phyloP scores from a whole-genome alignment of 2,329 filamentous ascomycete species.

The Microdochium bolleyi region DNA sequence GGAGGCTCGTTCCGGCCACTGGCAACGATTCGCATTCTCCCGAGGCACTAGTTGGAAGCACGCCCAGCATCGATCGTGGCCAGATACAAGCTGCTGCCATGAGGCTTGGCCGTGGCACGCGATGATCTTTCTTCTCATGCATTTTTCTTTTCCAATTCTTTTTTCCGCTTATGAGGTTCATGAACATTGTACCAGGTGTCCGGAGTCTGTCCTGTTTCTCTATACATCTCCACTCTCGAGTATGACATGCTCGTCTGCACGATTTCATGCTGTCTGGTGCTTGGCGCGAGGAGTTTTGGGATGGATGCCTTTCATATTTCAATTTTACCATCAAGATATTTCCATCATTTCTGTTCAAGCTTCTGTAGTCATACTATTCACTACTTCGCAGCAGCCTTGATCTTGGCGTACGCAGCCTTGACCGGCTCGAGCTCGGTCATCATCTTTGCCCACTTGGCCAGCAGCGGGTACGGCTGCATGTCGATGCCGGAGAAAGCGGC shows the following conservation, averaged over 20 bases:
- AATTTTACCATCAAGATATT: neutral
- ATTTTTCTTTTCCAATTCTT: neutral
- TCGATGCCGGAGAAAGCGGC: slow-evolving; percentile 26
- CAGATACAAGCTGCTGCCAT: slow-evolving; percentile 18
- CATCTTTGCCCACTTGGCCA: slow-evolving; percentile 27
- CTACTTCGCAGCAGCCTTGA: slow-evolving; percentile 7
- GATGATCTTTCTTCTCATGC: neutral
- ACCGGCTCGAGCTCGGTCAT: slow-evolving; percentile 27
- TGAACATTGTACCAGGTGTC: neutral
- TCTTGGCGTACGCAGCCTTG: slow-evolving; percentile 28
- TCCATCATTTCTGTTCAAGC: neutral
- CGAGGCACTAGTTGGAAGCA: slow-evolving; percentile 12
- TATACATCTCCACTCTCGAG: neutral
- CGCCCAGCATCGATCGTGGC: slow-evolving; percentile 18
- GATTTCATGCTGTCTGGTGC: neutral
- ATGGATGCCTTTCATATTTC: neutral
- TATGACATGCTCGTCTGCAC: neutral
- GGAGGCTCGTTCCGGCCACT: slow-evolving; percentile 34
- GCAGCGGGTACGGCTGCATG: slow-evolving; percentile 27
- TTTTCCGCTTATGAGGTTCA: neutral
- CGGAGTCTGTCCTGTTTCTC: neutral
- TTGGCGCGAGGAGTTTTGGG: neutral
- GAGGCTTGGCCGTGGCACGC: slow-evolving; percentile 5
- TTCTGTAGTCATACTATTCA: neutral
- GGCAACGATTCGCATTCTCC: slow-evolving; percentile 16